These are phyloP conservation scores for Citrullus amarus DNA, from an alignment of 306 rosid species.

Conservation along the genomic window DNA sequence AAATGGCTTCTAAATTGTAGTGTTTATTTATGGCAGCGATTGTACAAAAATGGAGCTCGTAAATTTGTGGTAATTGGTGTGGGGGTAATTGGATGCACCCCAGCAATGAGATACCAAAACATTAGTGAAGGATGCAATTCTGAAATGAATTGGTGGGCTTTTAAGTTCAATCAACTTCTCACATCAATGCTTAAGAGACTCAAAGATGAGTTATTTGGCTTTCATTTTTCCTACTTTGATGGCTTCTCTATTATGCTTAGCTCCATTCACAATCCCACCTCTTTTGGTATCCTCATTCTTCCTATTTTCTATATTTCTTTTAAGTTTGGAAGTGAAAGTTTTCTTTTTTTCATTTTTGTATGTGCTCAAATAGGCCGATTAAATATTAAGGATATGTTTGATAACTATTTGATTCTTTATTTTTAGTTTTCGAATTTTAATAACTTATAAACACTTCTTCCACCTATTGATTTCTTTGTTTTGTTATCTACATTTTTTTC, in stretches of 20 bases:
- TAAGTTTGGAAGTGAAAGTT: neutral
- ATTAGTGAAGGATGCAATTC: neutral
- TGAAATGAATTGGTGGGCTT: neutral
- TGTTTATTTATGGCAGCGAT: neutral
- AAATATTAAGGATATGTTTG: no score
- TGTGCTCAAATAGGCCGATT: no score
- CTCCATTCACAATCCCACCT: neutral
- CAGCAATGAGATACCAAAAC: neutral
- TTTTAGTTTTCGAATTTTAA: no score
- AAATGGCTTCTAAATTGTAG: no score
- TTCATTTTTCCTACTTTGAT: conserved; percentile 8
- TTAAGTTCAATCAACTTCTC: neutral
- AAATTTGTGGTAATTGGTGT: neutral
- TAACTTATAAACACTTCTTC: no score
- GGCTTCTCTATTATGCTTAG: neutral
- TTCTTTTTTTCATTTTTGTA: no score
- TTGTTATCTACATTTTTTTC: no score
- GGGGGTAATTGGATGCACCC: conserved; percentile 10
- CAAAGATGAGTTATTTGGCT: neutral
- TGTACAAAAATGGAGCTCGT: conserved; percentile 1
- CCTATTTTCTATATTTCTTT: neutral
- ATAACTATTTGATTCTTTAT: no score
- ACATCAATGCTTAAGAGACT: neutral
- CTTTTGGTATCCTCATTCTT: neutral
- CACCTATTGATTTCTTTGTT: no score